Evolutionary conservation across 2,329 filamentous ascomycete genomes (phyloP), one percentile per base, ranked within the genome.

Genomic region (Sporothrix brasiliensis): DNA sequence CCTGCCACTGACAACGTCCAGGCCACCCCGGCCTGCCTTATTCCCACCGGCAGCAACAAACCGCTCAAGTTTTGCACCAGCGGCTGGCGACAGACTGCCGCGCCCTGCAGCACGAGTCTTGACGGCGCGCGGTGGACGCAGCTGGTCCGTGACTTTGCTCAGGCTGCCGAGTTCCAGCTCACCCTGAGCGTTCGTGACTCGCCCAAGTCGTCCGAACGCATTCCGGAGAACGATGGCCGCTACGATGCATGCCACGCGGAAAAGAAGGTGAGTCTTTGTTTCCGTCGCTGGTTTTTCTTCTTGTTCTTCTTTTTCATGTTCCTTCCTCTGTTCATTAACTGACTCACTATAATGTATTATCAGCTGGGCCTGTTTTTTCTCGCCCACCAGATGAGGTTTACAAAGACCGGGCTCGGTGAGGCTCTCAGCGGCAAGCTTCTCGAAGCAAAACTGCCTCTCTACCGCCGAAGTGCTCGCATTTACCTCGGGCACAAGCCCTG

Each of bases 401-500:
- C 52, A 7, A 47, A 27, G 3, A 7, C 72, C 0, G 30, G 47
- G 11, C 63, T 74, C 1, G 4, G 21, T 2, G 69, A 73, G 0
- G 70, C 71, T 0, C 68, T 74, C 3, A 6, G 63, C 0, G 73
- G 73, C 34, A n/a, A 60, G 3, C 69, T 74, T 1, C 54, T 41
- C 0, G 11, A 34, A 0, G 41, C 13, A 0, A 2, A 67, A 0
- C 67, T 74, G 11, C 70, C 72, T 2, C 60, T 54, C 14, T 10
- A 41, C n/a, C 65, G 61, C 0, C 41, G 54, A 21, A 19, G 19
- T 3, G 73, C 73, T 14, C 50, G 19, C 13, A 68, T 74, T 9
- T 47, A 72, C 7, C 69, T 73, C 0, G 72, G 73, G 3, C 73
- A 73, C 52, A 72, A 66, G 34, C 72, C 73, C 1, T 74, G 73